These are phyloP conservation scores for Lasiodiplodia sp. DNA, from an alignment of 2,329 filamentous ascomycete species.

Conservation along the genomic window DNA sequence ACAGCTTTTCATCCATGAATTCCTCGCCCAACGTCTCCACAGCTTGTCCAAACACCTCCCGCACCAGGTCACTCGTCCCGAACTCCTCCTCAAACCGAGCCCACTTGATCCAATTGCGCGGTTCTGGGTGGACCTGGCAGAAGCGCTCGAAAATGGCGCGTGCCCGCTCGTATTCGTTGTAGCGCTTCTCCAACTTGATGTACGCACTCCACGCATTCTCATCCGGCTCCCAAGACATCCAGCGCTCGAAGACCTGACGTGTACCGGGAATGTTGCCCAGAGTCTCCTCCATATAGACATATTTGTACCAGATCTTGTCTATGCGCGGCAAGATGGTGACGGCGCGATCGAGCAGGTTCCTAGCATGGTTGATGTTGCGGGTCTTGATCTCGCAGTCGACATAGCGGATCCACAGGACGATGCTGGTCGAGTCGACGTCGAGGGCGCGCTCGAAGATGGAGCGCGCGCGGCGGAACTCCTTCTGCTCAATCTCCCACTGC, in stretches of 20 bases:
- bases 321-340: slow-evolving; percentile 89
- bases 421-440: slow-evolving; percentile 87
- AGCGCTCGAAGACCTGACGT: slow-evolving; percentile 92
- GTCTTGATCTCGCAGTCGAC: slow-evolving; percentile 96
- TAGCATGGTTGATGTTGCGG: slow-evolving; percentile 94
- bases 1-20: slow-evolving; percentile 94
- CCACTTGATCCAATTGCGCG: slow-evolving; percentile 99
- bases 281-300: slow-evolving; percentile 98
- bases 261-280: slow-evolving; percentile 92
- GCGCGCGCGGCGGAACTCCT: slow-evolving; percentile 89
- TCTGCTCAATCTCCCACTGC: slow-evolving; percentile 96
- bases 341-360: slow-evolving; percentile 93
- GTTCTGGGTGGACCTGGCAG: slow-evolving; percentile 90
- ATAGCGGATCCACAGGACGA: slow-evolving; percentile 89
- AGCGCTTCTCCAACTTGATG: slow-evolving; percentile 96
- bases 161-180: slow-evolving; percentile 90
- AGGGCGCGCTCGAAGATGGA: slow-evolving; percentile 95
- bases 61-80: slow-evolving; percentile 87
- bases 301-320: slow-evolving; percentile 99
- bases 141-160: slow-evolving; percentile 89
- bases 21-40: slow-evolving; percentile 92
- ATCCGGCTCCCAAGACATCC: slow-evolving; percentile 98
- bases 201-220: slow-evolving; percentile 95
- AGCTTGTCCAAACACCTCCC: slow-evolving; percentile 88
- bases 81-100: slow-evolving; percentile 95